Evolutionary conservation across 768 basidiomycete genomes (phyloP), one percentile per base, ranked within the genome.

Genomic region (Rhodotorula babjevae): DNA sequence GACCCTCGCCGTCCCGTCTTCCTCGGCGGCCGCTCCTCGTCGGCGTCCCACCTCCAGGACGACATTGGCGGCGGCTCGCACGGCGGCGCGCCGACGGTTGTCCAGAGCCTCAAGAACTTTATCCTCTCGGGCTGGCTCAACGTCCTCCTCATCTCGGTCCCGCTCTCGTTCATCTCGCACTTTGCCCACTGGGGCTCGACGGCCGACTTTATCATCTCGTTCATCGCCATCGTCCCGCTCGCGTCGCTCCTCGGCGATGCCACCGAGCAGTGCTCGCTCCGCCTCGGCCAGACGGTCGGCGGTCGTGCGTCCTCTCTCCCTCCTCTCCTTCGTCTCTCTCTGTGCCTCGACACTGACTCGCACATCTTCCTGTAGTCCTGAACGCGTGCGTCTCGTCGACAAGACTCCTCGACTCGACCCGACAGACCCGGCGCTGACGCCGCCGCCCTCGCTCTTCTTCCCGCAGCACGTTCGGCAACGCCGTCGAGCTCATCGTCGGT

Each of bases 221-320:
- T 93, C 79, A 76, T 91, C 56, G 90, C 91, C 19, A 92, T 93
- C 76, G 83, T 93, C 66, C 93, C 93, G 40, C 85, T 96, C 42
- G 93, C 92, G 40, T 90, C 89, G 87, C 83, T 92, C 63, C 85
- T 92, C 12, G 90, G 91, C 21, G 88, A 90, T 65, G 87, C 90
- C 0, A 92, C 91, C 0, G 90, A 92, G 63, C 90, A 91, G 80
- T 84, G 90, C 84, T 89, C 66, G 1, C 56, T 78, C 46, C 69
- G 70, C 77, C 83, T 94, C 60, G 92, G 92, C 10, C 87, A 92
- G 77, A 93, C 92, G 1, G 83, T 93, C 46, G 91, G 92, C 53
- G 92, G 92, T 40, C 83, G 44, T 46, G 14, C 44, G 44, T 46
- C 44, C 18, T 42, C 7, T 8, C 42, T 42, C 42, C n/a, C n/a